These are phyloP conservation scores for Lichtheimia ornata DNA, from an alignment of 371 early-diverging fungal species.

Conservation along the genomic window DNA sequence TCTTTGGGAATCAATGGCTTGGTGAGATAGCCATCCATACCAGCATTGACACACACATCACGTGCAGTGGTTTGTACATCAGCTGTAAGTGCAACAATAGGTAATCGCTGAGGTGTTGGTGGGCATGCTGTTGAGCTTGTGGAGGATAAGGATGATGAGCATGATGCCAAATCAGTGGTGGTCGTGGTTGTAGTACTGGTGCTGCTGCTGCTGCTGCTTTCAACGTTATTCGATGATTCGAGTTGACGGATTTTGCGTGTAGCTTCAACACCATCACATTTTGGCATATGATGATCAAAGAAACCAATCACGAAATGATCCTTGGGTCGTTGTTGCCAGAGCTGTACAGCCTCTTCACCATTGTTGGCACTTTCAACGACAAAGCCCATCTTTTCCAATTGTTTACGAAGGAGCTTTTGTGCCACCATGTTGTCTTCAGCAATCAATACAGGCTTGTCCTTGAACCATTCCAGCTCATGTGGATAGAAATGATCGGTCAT, in stretches of 20 bases:
- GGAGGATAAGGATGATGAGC: too few species aligned
- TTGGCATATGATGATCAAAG: slow-evolving; percentile 59
- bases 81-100: slow-evolving; percentile 62
- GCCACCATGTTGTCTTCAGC: slow-evolving; percentile 56
- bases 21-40: slow-evolving; percentile 65
- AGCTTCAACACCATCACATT: slow-evolving; percentile 61
- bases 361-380: slow-evolving; percentile 49
- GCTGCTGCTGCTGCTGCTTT: too few species aligned
- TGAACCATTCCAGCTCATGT: slow-evolving; percentile 36
- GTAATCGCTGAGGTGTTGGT: slow-evolving; percentile 28
- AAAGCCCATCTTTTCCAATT: slow-evolving; percentile 51
- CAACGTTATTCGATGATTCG: slow-evolving; percentile 21
- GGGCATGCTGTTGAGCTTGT: too few species aligned
- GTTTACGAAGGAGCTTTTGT: slow-evolving; percentile 44
- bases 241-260: slow-evolving; percentile 49
- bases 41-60: slow-evolving; percentile 52
- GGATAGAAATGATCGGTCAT: slow-evolving; percentile 40
- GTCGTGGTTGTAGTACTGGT: neutral
- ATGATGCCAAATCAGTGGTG: too few species aligned
- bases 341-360: slow-evolving; percentile 46
- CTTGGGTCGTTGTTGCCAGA: slow-evolving; percentile 34
- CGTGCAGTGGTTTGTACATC: slow-evolving; percentile 56
- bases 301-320: slow-evolving; percentile 45
- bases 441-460: slow-evolving; percentile 41
- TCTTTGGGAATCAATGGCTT: slow-evolving; percentile 58